phyloP scores from a whole-genome alignment of 2,329 filamentous ascomycete species.

The Xylariaceae sp. region DNA sequence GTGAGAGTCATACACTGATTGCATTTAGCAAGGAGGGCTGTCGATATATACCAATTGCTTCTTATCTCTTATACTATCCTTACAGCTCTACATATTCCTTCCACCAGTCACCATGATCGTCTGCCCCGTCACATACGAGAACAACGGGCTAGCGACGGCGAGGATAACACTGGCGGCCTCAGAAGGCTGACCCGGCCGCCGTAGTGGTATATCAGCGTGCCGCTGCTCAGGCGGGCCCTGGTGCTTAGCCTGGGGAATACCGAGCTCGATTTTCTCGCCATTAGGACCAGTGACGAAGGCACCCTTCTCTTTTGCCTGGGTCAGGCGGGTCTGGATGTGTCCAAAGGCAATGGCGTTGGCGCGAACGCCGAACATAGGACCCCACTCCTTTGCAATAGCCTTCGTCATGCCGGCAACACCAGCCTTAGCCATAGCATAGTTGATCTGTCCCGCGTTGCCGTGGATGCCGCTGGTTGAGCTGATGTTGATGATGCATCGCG shows the following conservation, averaged over 20 bases:
- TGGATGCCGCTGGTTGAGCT: conserved; percentile 76
- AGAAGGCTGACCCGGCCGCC: conserved; percentile 70
- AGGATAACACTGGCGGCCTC: conserved; percentile 77
- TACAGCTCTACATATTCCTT: conserved; percentile 54
- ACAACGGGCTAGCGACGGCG: conserved; percentile 75
- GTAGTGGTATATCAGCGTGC: conserved; percentile 70
- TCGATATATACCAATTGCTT: no score
- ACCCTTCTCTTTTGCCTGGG: conserved; percentile 78
- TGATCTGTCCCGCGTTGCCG: conserved; percentile 87
- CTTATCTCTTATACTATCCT: no score
- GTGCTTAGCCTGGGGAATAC: conserved; percentile 63
- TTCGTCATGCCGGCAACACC: conserved; percentile 80
- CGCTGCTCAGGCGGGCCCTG: conserved; percentile 38
- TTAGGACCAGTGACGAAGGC: conserved; percentile 73
- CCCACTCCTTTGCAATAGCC: conserved; percentile 91
- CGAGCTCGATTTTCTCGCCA: conserved; percentile 70
- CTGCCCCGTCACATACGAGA: conserved; percentile 82
- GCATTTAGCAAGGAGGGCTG: no score
- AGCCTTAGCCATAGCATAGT: conserved; percentile 83
- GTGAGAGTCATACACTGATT: no score
- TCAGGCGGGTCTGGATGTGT: conserved; percentile 73
- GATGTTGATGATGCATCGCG: conserved; percentile 78
- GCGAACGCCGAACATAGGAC: conserved; percentile 73
- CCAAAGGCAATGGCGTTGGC: conserved; percentile 84
- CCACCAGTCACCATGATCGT: conserved; percentile 84